Evolutionary conservation across 2,329 filamentous ascomycete species (phyloP).

Genomic region (Piedraia hortae): DNA sequence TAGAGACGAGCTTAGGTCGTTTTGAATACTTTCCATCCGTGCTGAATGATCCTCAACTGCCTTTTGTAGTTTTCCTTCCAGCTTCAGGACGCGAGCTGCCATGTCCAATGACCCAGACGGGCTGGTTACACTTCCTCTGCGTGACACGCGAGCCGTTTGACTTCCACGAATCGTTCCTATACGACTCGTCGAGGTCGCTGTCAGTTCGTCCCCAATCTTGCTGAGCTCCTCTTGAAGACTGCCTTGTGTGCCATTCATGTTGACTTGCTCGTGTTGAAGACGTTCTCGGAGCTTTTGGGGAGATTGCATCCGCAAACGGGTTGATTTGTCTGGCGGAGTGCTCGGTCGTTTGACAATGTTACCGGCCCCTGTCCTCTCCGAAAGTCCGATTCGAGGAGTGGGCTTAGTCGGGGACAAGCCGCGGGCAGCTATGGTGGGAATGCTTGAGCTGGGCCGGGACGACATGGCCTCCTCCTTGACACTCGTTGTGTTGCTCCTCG

Average conservation of each 20-base stretch:
- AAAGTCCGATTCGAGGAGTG: slow-evolving; percentile 24
- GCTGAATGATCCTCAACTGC: slow-evolving; percentile 30
- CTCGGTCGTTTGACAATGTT: slow-evolving; percentile 31
- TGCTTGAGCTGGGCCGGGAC: slow-evolving; percentile 16
- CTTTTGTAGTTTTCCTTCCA: slow-evolving; percentile 39
- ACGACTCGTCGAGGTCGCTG: slow-evolving; percentile 10
- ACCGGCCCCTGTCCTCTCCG: slow-evolving; percentile 21
- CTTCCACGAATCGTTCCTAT: slow-evolving; percentile 11
- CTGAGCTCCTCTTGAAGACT: slow-evolving; percentile 47
- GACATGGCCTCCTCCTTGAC: slow-evolving; percentile 8
- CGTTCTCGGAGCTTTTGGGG: slow-evolving; percentile 50
- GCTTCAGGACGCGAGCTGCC: slow-evolving; percentile 29
- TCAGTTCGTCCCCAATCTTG: slow-evolving; percentile 59
- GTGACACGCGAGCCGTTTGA: slow-evolving; percentile 19
- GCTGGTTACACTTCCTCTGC: slow-evolving; percentile 1
- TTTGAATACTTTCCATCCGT: slow-evolving; percentile 35
- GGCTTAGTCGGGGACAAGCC: slow-evolving; percentile 14
- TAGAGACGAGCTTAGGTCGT: slow-evolving; percentile 44
- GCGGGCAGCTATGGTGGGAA: slow-evolving; percentile 19
- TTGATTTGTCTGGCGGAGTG: slow-evolving; percentile 17
- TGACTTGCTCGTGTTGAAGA: slow-evolving; percentile 52
- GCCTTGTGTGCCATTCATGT: slow-evolving; percentile 40
- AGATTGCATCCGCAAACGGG: slow-evolving; percentile 30
- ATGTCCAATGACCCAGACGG: slow-evolving; percentile 17
- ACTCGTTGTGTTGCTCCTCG: slow-evolving; percentile 8